Evolutionary conservation across 306 rosid genomes (phyloP).

Genomic region (Ziziphus jujuba): DNA sequence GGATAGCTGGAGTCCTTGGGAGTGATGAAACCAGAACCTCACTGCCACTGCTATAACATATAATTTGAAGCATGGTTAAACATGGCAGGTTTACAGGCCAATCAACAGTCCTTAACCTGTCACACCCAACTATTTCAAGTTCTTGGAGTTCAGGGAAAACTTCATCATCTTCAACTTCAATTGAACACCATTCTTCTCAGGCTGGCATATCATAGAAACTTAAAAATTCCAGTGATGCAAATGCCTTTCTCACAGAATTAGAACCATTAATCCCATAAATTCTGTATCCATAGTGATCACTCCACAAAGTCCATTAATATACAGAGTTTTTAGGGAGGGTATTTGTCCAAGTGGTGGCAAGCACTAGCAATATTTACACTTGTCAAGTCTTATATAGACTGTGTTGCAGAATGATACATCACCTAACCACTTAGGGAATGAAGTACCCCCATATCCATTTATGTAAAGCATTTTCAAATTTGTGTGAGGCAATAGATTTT

Average conservation of each 20-base stretch:
- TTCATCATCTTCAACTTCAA: no score
- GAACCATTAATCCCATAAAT: no score
- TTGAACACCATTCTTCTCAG: no score
- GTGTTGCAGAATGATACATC: constrained; percentile 8
- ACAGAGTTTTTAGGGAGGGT: constrained; percentile 9
- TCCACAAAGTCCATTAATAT: neutral
- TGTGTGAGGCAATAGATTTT: neutral
- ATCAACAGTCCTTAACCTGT: neutral
- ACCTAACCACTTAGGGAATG: constrained; percentile 25
- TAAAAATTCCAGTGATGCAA: no score
- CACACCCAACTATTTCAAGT: neutral
- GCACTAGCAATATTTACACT: neutral
- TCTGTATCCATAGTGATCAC: no score
- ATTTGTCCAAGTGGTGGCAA: neutral
- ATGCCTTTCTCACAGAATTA: no score
- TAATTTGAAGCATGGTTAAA: neutral
- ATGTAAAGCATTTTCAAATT: constrained; percentile 2
- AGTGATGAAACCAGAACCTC: constrained; percentile 16
- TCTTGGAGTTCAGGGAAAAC: neutral
- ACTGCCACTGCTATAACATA: neutral
- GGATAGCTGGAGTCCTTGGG: no score
- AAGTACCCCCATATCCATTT: constrained; percentile 10
- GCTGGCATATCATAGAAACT: no score
- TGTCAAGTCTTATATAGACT: neutral
- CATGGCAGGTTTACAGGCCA: neutral